Base-by-base conservation (phyloP, 352 stramenopile genomes). In the Phytophthora boehmeriae region DNA sequence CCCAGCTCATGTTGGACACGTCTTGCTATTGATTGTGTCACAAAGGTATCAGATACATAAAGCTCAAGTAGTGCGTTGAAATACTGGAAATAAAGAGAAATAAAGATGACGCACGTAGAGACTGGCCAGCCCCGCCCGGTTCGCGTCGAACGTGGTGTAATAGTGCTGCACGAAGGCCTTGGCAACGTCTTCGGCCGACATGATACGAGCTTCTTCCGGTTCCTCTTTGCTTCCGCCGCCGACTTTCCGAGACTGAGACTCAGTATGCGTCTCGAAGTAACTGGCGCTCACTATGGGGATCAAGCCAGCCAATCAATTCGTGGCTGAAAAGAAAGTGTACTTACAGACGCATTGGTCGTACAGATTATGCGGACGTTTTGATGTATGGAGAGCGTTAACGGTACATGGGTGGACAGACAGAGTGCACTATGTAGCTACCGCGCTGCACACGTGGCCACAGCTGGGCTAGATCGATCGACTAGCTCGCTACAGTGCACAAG, bases 131-230 rank as follows among this genome's bases (percentile, higher is more conserved):
- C 54, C 76, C 53, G 81, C 75, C 46, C 84, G 83, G 70, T 96
- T 96, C 59, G 69, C 76, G 72, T 93, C 84, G 66, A 96, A 94
- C 49, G 82, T 90, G 44, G 71, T 83, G 82, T 96, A 96, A 71
- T 95, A 96, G 76, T 94, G 86, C 71, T 89, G 75, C 63, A 93
- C 82, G 64, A 96, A 96, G 53, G 84, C 83, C 45, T 92, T 90
- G 45, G 85, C 88, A 59, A 96, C 82, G 2, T 94, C 83, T 62
- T 93, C 77, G 19, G 85, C 86, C 54, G 85, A 93, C 88, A 96
- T 96, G 66, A 27, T 82, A 47, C 38, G 19, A 10, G 54, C 22
- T 44, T 51, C 36, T 51, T 27, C 32, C 36, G 23, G 16, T 63
- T 42, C 53, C 44, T 35, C 16, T 42, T 63, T 59, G 27, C 25